Evolutionary conservation across 306 rosid species (phyloP), one percentile per base, ranked within the genome.

Genomic region (Fragaria nilgerrensis): DNA sequence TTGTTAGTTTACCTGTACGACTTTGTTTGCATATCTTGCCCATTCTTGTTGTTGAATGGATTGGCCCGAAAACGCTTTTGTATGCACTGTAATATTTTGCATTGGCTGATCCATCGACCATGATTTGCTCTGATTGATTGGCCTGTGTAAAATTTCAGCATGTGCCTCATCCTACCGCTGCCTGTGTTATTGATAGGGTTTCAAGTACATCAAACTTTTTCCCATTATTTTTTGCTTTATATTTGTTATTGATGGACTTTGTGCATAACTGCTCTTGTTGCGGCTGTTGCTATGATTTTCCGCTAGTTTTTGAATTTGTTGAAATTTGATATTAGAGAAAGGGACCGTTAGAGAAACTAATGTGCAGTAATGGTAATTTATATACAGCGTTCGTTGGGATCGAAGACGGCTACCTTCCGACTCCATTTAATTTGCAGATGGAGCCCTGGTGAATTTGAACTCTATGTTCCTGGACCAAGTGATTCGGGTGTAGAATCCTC

Each of bases 351-450:
- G 36, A 32, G 36, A 32, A 32, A 32, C 36, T 32, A 32, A 32
- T 32, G 36, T 32, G 20, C 64, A 9, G 3, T 84, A 34, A 20
- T 45, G 25, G 32, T 70, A 10, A 44, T 80, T 76, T 79, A 20
- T 78, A 34, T 56, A 63, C 90, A 95, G 99, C 95, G 99, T 65
- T 80, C 91, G 72, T 68, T 95, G 79, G 97, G 90, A 73, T 82
- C 77, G 77, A 88, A 86, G 87, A 90, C 90, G 89, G 99, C 99
- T 43, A 87, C 87, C 23, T 95, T 95, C 81, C 87, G 85, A 22
- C 92, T 95, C 13, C 76, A 87, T 82, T 83, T 95, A 82, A 85
- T 90, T 9, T 89, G 97, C 87, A 79, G 97, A 82, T 95, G 99
- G 97, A 82, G 86, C 32, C 87, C 90, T 9, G 92, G 83, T 58